Percentiles rank a stretch among this genome's conserved stretches.
Conservation (phyloP, 23 red algal species). For the Gracilaria caudata region DNA sequence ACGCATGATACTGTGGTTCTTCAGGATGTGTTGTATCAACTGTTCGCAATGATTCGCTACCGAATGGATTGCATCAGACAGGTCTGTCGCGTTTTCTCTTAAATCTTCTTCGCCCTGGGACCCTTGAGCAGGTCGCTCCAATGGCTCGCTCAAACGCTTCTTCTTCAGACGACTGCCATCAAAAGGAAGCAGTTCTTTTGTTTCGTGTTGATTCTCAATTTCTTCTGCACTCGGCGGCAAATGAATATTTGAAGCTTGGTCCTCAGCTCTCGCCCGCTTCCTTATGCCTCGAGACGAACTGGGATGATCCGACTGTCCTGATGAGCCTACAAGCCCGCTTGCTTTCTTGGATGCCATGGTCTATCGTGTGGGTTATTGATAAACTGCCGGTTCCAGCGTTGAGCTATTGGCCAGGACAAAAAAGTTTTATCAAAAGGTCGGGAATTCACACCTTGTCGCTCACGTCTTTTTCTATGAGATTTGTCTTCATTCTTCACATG, state of each 20-base stretch:
- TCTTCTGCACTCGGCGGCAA: background rate
- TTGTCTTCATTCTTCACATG: no score
- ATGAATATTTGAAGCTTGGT: background rate
- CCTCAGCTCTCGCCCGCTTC: background rate
- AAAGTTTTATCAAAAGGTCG: no score
- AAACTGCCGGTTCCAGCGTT: background rate
- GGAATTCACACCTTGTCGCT: no score
- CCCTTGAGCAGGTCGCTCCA: no score
- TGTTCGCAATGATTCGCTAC: background rate
- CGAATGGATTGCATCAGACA: background rate
- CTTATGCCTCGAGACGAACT: background rate
- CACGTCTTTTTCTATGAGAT: no score
- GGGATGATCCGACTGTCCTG: background rate
- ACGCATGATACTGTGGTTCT: constrained; percentile 1
- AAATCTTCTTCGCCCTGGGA: background rate
- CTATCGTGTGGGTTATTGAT: background rate
- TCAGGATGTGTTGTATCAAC: background rate
- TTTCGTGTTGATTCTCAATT: background rate
- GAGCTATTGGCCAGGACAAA: no score
- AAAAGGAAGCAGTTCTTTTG: background rate
- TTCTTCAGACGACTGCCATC: background rate
- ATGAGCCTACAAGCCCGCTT: background rate
- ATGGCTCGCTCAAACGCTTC: background rate
- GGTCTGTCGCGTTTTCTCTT: background rate
- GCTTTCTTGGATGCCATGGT: background rate